These are phyloP conservation scores for Jatropha podagrica DNA, from an alignment of 441 rosid genomes.

Conservation along the genomic window DNA sequence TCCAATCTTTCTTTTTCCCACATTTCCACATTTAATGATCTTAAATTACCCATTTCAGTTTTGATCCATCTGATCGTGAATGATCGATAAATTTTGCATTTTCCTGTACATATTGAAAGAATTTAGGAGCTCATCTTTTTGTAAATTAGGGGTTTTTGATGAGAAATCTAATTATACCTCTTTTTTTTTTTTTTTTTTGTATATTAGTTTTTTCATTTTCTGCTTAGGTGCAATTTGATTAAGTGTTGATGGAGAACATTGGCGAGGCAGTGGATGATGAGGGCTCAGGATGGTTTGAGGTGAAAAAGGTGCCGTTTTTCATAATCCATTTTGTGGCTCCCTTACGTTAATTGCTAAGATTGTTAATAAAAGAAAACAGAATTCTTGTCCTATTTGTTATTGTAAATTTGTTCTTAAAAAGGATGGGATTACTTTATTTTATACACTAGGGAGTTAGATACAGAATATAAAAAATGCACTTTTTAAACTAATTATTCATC, in stretches of 20 bases:
- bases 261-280: slow-evolving; percentile 62
- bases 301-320: slow-evolving; percentile 54
- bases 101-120: slow-evolving; percentile 19
- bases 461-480: background rate
- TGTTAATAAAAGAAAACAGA: background rate
- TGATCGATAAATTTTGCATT: slow-evolving; percentile 23
- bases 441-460: background rate
- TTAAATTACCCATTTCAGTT: slow-evolving; percentile 23
- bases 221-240: slow-evolving; percentile 16
- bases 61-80: slow-evolving; percentile 20
- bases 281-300: slow-evolving; percentile 72
- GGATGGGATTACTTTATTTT: background rate
- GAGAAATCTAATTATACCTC: slow-evolving; percentile 1
- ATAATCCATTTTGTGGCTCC: slow-evolving; percentile 8
- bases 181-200: slow-evolving; percentile 1
- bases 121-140: background rate
- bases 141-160: slow-evolving; percentile 23
- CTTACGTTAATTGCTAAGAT: background rate
- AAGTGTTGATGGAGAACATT: slow-evolving; percentile 48
- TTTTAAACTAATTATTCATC: background rate
- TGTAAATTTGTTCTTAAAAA: background rate
- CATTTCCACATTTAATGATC: slow-evolving; percentile 6
- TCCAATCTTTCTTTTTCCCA: slow-evolving; percentile 8
- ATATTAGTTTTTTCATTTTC: slow-evolving; percentile 13
- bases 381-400: background rate